A percentile compares a stretch with the other conserved stretches of the same genome.
These are phyloP conservation scores for Tetraselmis striata DNA, from an alignment of 139 green algal genomes.

Conservation along the genomic window DNA sequence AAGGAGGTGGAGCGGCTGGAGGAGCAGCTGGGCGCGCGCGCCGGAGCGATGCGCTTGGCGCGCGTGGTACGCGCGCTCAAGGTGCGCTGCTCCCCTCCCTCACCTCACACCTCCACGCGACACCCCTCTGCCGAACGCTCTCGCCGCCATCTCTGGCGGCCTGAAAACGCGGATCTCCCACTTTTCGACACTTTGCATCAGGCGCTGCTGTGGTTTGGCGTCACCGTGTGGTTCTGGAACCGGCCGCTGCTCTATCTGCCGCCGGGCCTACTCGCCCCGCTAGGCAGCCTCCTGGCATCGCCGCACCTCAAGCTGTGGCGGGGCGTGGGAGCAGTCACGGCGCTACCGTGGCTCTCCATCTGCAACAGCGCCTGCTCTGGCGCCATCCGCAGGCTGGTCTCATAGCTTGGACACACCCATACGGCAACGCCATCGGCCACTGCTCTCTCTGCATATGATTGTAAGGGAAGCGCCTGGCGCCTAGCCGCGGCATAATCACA, in stretches of 20 bases:
- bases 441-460: no score
- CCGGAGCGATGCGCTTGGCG: background rate
- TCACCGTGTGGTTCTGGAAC: background rate
- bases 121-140: no score
- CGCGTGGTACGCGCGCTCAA: background rate
- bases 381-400: background rate
- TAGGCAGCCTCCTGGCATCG: background rate
- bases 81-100: no score
- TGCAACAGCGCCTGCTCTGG: background rate
- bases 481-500: no score
- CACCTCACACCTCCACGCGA: no score
- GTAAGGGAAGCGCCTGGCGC: no score
- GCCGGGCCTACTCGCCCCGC: background rate
- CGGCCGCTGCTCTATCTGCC: background rate
- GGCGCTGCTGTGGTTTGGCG: background rate
- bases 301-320: background rate
- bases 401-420: no score
- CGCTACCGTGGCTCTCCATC: background rate
- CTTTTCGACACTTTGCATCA: no score
- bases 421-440: no score
- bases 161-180: no score
- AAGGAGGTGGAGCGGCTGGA: conserved; percentile 24
- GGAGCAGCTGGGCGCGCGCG: background rate
- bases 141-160: no score
- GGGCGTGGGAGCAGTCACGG: background rate